Evolutionary conservation across 2,329 filamentous ascomycete species (phyloP).

Genomic region (Trichoderma afroharzianum): DNA sequence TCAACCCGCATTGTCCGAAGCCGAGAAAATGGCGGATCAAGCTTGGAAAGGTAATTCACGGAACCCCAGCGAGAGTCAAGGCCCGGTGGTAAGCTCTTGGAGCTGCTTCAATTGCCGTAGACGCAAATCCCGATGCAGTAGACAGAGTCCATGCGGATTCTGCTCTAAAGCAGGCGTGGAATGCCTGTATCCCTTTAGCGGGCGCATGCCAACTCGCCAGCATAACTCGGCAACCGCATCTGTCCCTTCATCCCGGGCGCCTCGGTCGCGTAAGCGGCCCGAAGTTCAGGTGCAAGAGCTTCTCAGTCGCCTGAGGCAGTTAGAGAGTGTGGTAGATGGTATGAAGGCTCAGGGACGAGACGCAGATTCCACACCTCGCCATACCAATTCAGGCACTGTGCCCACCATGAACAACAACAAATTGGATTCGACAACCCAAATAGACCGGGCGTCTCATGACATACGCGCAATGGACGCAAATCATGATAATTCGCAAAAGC

Average conservation of each 20-base stretch:
- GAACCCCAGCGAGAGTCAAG: not conserved
- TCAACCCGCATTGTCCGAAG: too few relatives aligned
- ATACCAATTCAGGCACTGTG: not conserved
- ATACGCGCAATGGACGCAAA: not conserved
- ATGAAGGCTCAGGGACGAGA: not conserved
- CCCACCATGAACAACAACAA: not conserved
- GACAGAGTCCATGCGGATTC: conserved; percentile 29
- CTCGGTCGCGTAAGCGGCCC: conserved; percentile 29
- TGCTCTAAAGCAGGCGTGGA: conserved; percentile 27
- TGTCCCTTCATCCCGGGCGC: conserved; percentile 6
- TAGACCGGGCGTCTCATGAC: not conserved
- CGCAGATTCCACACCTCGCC: not conserved
- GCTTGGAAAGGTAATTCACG: not conserved
- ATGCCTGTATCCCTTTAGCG: conserved; percentile 32
- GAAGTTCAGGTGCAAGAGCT: conserved; percentile 21
- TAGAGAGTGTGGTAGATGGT: conserved; percentile 28
- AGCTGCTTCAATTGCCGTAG: conserved; percentile 32
- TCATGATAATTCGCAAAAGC: not conserved
- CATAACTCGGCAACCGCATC: conserved; percentile 10
- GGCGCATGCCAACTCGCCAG: conserved; percentile 28
- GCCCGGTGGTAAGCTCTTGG: conserved; percentile 21
- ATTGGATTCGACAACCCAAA: not conserved
- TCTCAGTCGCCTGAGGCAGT: conserved; percentile 21
- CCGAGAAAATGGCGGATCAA: not conserved
- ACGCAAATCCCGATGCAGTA: conserved; percentile 31